Conservation (phyloP, 306 rosid species). For the Malus domestica region ASM211411v1 NC_041797.1:2658501-2659000, state of each 20-base stretch:
- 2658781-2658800: conserved; percentile 95
- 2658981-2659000: conserved; percentile 35
- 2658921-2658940: conserved; percentile 20
- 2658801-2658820: conserved; percentile 96
- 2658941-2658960: conserved; percentile 11
- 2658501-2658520: conserved; percentile 65
- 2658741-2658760: conserved; percentile 9
- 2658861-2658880: conserved; percentile 92
- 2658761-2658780: conserved; percentile 99
- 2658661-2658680: neutral
- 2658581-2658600: conserved; percentile 14
- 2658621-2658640: neutral
- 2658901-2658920: conserved; percentile 91
- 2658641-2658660: neutral
- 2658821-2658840: conserved; percentile 99
- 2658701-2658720: neutral
- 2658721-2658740: neutral
- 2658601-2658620: neutral
- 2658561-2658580: conserved; percentile 89
- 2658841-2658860: conserved; percentile 97
- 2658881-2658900: conserved; percentile 85
- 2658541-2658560: conserved; percentile 95
- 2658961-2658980: conserved; percentile 15
- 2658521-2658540: conserved; percentile 75
- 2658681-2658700: neutral